A percentile compares a stretch with the other conserved stretches of the same genome.
Evolutionary conservation across 208 protist species (phyloP).

Genomic region (Trypanosoma rangeli): DNA sequence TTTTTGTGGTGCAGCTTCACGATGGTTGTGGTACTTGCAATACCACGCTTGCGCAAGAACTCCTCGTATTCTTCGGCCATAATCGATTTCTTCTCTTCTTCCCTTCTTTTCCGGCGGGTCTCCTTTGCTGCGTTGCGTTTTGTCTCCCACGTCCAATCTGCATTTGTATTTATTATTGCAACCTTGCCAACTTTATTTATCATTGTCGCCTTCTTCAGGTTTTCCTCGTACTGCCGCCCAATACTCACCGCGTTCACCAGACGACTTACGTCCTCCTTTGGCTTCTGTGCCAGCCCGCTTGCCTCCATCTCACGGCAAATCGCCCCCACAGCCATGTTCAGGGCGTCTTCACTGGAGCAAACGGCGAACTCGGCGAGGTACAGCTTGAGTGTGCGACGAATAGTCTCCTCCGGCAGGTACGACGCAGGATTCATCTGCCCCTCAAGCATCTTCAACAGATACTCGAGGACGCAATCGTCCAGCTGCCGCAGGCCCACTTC

Average conservation of each 20-base stretch:
- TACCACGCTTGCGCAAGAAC: slow-evolving; percentile 84
- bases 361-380: slow-evolving; percentile 84
- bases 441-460: slow-evolving; percentile 86
- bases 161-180: slow-evolving; percentile 83
- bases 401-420: slow-evolving; percentile 76
- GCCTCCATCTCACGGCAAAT: slow-evolving; percentile 65
- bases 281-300: slow-evolving; percentile 63
- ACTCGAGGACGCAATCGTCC: slow-evolving; percentile 81
- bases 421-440: slow-evolving; percentile 78
- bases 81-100: slow-evolving; percentile 90
- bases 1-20: slow-evolving; percentile 87
- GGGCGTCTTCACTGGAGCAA: slow-evolving; percentile 42
- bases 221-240: slow-evolving; percentile 88
- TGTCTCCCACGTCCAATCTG: slow-evolving; percentile 89
- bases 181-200: slow-evolving; percentile 85
- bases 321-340: slow-evolving; percentile 32
- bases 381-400: slow-evolving; percentile 67
- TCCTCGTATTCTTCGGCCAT: slow-evolving; percentile 88
- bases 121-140: slow-evolving; percentile 89
- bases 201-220: slow-evolving; percentile 76
- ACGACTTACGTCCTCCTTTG: slow-evolving; percentile 63
- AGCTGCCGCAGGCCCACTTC: slow-evolving; percentile 70
- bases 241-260: slow-evolving; percentile 84
- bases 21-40: slow-evolving; percentile 68
- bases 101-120: slow-evolving; percentile 82